Evolutionary conservation across 78 protist genomes (phyloP).

Genomic region (Dictyostelium discoideum): dicty_2.7 NC_007089.4:1614001-1614500

Average conservation of each 20-base stretch:
- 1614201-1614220: conserved; percentile 72
- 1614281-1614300: no score
- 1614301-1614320: background rate
- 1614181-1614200: conserved; percentile 43
- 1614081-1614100: conserved; percentile 58
- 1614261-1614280: background rate
- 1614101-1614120: conserved; percentile 36
- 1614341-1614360: background rate
- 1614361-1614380: background rate
- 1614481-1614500: conserved; percentile 73
- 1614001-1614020: conserved; percentile 51
- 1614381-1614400: background rate
- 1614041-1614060: conserved; percentile 47
- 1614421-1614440: background rate
- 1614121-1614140: conserved; percentile 67
- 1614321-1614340: background rate
- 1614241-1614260: background rate
- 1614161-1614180: conserved; percentile 42
- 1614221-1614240: conserved; percentile 48
- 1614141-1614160: conserved; percentile 67
- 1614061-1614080: conserved; percentile 66
- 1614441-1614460: background rate
- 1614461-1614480: conserved; percentile 46
- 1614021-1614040: conserved; percentile 30
- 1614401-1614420: background rate